phyloP scores from a whole-genome alignment of 2,329 filamentous ascomycete genomes.

The Penicillium digitatum region DNA sequence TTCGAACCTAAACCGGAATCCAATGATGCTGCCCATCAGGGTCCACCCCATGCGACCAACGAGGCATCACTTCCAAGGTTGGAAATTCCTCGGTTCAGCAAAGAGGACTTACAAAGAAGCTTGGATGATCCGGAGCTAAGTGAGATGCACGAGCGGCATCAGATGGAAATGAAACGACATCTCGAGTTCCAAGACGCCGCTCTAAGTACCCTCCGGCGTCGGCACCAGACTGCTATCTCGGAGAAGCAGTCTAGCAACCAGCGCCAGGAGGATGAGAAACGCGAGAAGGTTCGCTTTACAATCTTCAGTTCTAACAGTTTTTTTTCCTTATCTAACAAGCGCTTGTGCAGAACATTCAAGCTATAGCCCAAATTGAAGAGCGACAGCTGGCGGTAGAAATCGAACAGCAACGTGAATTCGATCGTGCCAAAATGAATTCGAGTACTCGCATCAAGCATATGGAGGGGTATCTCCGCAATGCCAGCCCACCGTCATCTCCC shows the following conservation, averaged over 20 bases:
- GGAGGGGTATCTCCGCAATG: constrained; percentile 45
- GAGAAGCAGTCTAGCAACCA: constrained; percentile 31
- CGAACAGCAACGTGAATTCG: constrained; percentile 44
- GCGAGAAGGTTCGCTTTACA: constrained; percentile 34
- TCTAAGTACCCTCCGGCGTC: constrained; percentile 28
- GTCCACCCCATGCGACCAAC: background rate
- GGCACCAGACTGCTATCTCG: constrained; percentile 31
- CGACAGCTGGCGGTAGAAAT: constrained; percentile 45
- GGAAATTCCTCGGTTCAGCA: constrained; percentile 36
- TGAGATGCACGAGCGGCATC: constrained; percentile 32
- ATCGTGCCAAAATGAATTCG: constrained; percentile 42
- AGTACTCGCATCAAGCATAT: constrained; percentile 46
- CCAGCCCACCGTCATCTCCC: constrained; percentile 36
- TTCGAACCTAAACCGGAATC: constrained; percentile 23
- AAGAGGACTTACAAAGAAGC: constrained; percentile 35
- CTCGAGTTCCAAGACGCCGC: constrained; percentile 34
- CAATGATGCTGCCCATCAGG: background rate
- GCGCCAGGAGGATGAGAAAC: constrained; percentile 34
- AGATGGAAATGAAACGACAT: constrained; percentile 30
- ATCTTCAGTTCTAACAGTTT: no score
- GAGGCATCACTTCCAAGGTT: constrained; percentile 22
- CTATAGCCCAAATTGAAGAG: constrained; percentile 40
- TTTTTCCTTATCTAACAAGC: background rate
- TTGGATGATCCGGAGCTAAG: constrained; percentile 31
- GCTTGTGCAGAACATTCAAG: constrained; percentile 33